Base-by-base conservation (phyloP, 1,284 basidiomycete genomes). In the Ceratobasidium sp. region DNA sequence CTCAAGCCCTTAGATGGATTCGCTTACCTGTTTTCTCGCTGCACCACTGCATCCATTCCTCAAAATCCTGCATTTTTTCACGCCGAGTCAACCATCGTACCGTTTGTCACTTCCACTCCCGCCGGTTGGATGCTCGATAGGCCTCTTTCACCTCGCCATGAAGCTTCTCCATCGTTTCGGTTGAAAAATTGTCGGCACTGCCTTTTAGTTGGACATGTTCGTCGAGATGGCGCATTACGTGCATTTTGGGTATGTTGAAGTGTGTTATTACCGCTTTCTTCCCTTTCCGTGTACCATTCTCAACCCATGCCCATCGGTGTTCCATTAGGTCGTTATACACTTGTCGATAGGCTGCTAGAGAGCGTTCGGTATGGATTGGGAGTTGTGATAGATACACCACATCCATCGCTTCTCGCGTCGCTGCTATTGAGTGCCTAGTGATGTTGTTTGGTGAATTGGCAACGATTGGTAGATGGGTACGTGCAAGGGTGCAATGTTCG, bases 241-340 rank as follows among this genome's bases (percentile, higher is more conserved):
- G 70, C 33, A 78, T 61, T 54, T 76, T 76, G 2, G 59, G 77
- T 48, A 78, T 74, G 26, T 66, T 66, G 46, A 59, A 74, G 38
- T 74, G 59, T 6, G 33, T 23, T 9, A 74, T 44, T 4, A 50
- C 57, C 28, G 26, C 42, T 20, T 46, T 59, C 42, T 74, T 74
- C 33, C 71, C 56, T 42, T 7, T 38, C 3, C 71, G 56, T 4
- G 71, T 62, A 2, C 57, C 56, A 17, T 74, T 74, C 23, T 62
- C 46, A 40, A 74, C n/a, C 42, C 57, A 74, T 23, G 57, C 56
- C 57, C 40, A 46, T 28, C 71, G 56, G 23, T 74, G 1, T 17
- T 1, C n/a, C 42, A 74, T 44, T 2, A 74, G 46, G 0, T n/a
- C 38, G 0, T 48, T 2, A n/a, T 74, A 62, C 6, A 57, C 71